Percentiles rank a stretch among this genome's conserved stretches.
These are phyloP conservation scores for Salmacisia buchloeana DNA, from an alignment of 1,284 basidiomycete species.

Conservation along the genomic window DNA sequence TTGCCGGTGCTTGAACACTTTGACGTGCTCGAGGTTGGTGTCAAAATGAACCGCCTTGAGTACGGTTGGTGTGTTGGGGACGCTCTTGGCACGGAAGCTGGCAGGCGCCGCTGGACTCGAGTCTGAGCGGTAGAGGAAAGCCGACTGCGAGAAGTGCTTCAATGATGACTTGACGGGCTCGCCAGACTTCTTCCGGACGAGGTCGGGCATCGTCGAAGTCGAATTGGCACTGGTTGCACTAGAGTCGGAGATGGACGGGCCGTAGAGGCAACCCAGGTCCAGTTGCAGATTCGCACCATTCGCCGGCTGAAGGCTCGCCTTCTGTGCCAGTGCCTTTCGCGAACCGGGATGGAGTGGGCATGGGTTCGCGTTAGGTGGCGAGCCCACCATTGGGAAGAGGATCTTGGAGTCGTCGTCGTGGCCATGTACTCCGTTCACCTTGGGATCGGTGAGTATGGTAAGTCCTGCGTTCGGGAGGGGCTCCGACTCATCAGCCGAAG, in stretches of 20 bases:
- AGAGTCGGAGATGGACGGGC: conserved; percentile 23
- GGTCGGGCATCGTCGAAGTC: conserved; percentile 26
- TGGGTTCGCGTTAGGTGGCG: not conserved
- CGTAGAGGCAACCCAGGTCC: conserved; percentile 35
- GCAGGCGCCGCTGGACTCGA: conserved; percentile 20
- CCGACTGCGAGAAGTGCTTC: conserved; percentile 60
- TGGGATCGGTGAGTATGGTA: not conserved
- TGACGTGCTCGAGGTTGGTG: conserved; percentile 76
- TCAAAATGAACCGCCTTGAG: conserved; percentile 90
- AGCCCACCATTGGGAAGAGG: not conserved
- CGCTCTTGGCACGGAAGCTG: conserved; percentile 27
- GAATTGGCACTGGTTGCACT: conserved; percentile 12
- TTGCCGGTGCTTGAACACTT: conserved; percentile 86
- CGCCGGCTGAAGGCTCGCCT: conserved; percentile 29
- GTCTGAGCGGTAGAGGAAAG: conserved; percentile 54
- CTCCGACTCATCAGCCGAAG: not conserved
- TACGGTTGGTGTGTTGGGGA: conserved; percentile 59
- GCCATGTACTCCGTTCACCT: too few species aligned
- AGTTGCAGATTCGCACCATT: conserved; percentile 34
- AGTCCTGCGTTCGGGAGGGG: not conserved
- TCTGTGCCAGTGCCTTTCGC: conserved; percentile 34
- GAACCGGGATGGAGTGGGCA: conserved; percentile 26
- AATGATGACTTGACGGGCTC: conserved; percentile 86
- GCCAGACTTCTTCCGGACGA: conserved; percentile 83
- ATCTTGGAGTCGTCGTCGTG: not conserved